Percentiles rank a stretch among this genome's conserved stretches.
These are phyloP conservation scores for Lotmaria passim DNA, from an alignment of 208 protist species.

Conservation along the genomic window DNA sequence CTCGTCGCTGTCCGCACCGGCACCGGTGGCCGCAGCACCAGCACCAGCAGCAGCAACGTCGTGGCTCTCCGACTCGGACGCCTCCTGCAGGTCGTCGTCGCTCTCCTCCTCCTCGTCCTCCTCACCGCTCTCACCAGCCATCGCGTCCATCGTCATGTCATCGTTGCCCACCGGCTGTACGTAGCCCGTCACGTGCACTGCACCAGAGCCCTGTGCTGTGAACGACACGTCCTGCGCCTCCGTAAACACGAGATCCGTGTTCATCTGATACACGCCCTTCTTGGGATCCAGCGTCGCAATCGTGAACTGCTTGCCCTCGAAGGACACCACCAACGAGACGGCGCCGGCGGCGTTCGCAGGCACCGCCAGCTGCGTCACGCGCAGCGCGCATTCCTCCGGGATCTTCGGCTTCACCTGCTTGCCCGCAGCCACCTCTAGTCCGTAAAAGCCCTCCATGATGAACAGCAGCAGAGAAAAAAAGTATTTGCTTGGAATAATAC, in stretches of 20 bases:
- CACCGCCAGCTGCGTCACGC: conserved; percentile 87
- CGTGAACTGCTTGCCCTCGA: conserved; percentile 90
- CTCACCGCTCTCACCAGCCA: conserved; percentile 34
- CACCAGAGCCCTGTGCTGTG: conserved; percentile 70
- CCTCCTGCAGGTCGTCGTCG: conserved; percentile 46
- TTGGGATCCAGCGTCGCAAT: conserved; percentile 89
- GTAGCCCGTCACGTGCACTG: conserved; percentile 86
- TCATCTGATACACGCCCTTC: conserved; percentile 82
- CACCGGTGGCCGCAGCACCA: background rate
- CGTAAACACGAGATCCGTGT: conserved; percentile 88
- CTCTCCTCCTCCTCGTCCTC: conserved; percentile 44
- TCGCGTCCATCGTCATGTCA: conserved; percentile 55
- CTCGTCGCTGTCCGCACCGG: conserved; percentile 29
- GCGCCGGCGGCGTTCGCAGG: conserved; percentile 77
- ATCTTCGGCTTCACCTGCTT: conserved; percentile 89
- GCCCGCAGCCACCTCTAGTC: conserved; percentile 68
- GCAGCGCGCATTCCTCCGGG: conserved; percentile 80
- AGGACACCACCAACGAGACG: conserved; percentile 77
- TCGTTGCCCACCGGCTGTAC: conserved; percentile 83
- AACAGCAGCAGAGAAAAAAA: background rate
- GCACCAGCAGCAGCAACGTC: conserved; percentile 37
- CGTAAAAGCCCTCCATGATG: conserved; percentile 91
- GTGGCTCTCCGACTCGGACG: conserved; percentile 35
- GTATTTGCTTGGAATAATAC: too few relatives aligned
- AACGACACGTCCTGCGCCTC: conserved; percentile 78